Evolutionary conservation across 805 yeast species (phyloP), one percentile per base, ranked within the genome.

Genomic region (Zygosaccharomyces lentus): DNA sequence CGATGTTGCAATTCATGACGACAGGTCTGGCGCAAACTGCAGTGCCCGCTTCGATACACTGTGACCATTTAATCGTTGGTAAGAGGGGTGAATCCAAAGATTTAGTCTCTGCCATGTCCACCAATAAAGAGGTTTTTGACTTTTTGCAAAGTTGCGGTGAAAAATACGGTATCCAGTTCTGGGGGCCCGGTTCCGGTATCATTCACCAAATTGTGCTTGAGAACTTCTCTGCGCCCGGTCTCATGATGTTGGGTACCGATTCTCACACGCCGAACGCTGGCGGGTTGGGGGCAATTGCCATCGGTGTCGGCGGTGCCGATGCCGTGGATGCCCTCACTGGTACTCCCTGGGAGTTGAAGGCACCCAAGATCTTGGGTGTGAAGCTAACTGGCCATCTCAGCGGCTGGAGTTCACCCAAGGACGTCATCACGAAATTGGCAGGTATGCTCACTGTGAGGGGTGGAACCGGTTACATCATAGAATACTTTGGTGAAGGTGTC

Each of bases 301-400:
- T 93, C 66, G 99, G 99, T 72, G 99, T 93, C 34, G 99, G 99
- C 72, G 99, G 99, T 75, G 99, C 99, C 46, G 99, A 93, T 71
- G 99, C 99, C 34, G 99, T 93, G 46, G 99, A 93, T 69, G 99
- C 93, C 42, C 73, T 93, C 64, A 89, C 98, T 36, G 96, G 93
- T 55, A 84, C 93, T 25, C 97, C 99, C 47, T 93, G 99, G 99
- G 99, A 93, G 73, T 79, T 93, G 68, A 90, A 90, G 75, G 98
- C 98, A 45, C 99, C 99, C 58, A 87, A 87, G 71, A 74, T 89
- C 35, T 73, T 93, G 54, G 99, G 99, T 70, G 96, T 93, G 59
- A 85, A 88, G 70, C 79, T 93, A 61, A 87, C 93, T 34, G 99
- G 99, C 53, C 62, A 77, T 62, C 75, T 93, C 73, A 78, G 75